Evolutionary conservation across 306 rosid genomes (phyloP).

Genomic region (Lagenaria siceraria): DNA sequence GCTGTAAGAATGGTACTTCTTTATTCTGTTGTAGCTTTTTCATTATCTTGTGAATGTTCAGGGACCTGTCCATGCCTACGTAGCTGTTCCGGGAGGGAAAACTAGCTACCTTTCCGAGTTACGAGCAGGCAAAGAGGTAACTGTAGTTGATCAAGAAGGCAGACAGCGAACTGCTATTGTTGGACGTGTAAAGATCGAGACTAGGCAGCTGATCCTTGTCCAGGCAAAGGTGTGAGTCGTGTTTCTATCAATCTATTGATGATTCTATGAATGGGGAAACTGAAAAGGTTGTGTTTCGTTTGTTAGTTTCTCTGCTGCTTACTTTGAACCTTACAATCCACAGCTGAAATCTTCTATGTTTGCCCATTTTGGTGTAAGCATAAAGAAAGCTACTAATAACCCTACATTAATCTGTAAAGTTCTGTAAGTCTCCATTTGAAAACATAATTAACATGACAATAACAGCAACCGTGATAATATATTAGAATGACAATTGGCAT

Average conservation of each 20-base stretch:
- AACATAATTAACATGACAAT: not conserved
- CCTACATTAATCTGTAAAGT: not conserved
- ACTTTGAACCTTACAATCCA: not conserved
- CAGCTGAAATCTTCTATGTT: not conserved
- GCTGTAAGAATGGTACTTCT: not conserved
- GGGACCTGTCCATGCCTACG: conserved; percentile 85
- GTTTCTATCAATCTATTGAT: not conserved
- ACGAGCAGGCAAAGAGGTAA: conserved; percentile 72
- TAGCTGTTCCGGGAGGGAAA: conserved; percentile 75
- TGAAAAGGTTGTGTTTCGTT: not conserved
- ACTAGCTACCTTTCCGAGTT: conserved; percentile 81
- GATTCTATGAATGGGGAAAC: not conserved
- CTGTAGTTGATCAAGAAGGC: conserved; percentile 68
- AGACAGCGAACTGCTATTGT: conserved; percentile 59
- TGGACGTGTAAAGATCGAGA: conserved; percentile 82
- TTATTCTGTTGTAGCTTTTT: not conserved
- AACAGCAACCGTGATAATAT: not conserved
- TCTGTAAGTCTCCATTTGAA: not conserved
- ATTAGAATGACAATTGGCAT: not conserved
- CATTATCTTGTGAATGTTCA: conserved; percentile 15
- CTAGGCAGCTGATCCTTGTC: conserved; percentile 64
- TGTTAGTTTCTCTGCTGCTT: not conserved
- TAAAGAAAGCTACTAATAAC: not conserved
- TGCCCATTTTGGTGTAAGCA: not conserved
- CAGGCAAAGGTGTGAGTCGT: conserved; percentile 64